Evolutionary conservation across 305 asterid species (phyloP), one percentile per base, ranked within the genome.

Genomic region (Solanum aculeatissimum): DNA sequence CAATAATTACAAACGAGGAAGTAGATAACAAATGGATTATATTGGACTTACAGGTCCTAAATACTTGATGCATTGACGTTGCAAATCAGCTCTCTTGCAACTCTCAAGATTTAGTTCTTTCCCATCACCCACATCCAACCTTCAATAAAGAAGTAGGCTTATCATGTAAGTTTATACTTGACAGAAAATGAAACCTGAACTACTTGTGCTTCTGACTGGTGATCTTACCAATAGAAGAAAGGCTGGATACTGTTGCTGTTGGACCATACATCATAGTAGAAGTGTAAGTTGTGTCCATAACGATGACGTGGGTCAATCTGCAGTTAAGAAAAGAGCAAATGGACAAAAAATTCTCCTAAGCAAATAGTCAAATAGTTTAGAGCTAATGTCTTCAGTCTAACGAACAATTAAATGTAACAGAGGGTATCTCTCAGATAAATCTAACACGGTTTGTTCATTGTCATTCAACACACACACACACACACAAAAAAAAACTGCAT

Each of bases 121-220:
- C 10, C 95, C 97, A 53, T 92, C 94, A 77, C 97, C 94, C 54
- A 93, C 94, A 80, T 92, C 94, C 91, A 92, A 87, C 94, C 94
- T 91, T 88, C 58, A 86, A 42, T 7, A 75, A 71, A 14, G 12
- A 74, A 23, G 15, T 11, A 23, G n/a, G 40, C 81, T 45, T 74
- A 2, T 7, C 6, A 47, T 21, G 40, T 25, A 3, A 45, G 60
- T 15, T 35, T 43, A 13, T 83, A 45, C 55, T 27, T 60, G 47
- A 66, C 51, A 82, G 11, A 65, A 65, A 82, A 63, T 65, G 57
- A 40, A 63, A 12, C 43, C 2, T 0, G 15, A 58, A 54, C 72
- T 12, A 38, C 15, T 40, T 23, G 60, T 81, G 75, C 54, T 35
- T 81, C 69, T 7, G 42, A 16, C 60, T 13, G 1, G 9, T 15